Conservation (phyloP, 345 rosid genomes). For the Toxicodendron radicans region DNA sequence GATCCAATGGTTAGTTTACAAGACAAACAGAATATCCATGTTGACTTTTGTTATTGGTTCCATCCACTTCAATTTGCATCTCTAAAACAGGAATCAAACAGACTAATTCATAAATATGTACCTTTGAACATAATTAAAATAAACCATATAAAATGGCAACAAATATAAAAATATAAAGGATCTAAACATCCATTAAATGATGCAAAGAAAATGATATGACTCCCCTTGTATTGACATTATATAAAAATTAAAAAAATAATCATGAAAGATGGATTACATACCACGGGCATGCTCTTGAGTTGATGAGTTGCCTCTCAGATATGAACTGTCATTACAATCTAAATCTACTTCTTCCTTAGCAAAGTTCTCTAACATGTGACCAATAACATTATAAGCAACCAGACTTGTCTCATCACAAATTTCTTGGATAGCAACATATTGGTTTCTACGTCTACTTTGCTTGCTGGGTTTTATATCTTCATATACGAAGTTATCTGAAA, state of each 20-base stretch:
- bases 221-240: neutral
- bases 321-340: constrained; percentile 32
- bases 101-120: neutral
- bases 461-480: constrained; percentile 30
- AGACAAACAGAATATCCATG: neutral
- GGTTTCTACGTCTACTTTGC: constrained; percentile 35
- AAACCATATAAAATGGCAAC: neutral
- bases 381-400: constrained; percentile 67
- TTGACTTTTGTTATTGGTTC: neutral
- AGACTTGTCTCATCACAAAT: constrained; percentile 68
- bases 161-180: neutral
- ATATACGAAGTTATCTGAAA: constrained; percentile 22
- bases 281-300: constrained; percentile 45
- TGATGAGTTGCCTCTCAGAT: constrained; percentile 47
- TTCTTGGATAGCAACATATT: constrained; percentile 72
- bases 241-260: neutral
- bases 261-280: constrained; percentile 15
- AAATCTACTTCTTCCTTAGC: constrained; percentile 45
- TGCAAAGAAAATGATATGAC: neutral
- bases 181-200: neutral
- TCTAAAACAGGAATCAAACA: neutral
- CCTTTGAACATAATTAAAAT: neutral
- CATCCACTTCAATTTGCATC: neutral
- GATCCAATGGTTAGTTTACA: neutral
- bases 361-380: constrained; percentile 50